Evolutionary conservation across 495 filamentous ascomycete species (phyloP).

Genomic region (Friedmanniomyces endolithicus): DNA sequence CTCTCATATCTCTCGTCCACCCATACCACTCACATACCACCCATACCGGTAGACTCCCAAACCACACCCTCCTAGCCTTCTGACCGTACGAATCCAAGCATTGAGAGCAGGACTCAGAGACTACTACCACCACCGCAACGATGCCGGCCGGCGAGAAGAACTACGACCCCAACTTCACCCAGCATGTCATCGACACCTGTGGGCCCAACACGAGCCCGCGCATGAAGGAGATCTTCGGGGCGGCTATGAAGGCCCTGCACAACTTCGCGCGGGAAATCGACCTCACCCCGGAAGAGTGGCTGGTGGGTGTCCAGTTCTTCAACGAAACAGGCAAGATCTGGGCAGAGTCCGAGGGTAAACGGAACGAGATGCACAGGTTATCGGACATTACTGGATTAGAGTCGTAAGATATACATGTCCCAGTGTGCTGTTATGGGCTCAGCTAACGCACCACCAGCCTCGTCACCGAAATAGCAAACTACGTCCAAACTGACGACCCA

Average conservation of each 20-base stretch:
- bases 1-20: background rate
- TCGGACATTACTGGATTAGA: constrained; percentile 73
- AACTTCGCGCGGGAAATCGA: constrained; percentile 75
- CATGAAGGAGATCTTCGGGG: constrained; percentile 49
- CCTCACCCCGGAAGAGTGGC: constrained; percentile 69
- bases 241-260: constrained; percentile 64
- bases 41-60: too few relatives aligned
- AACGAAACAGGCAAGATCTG: constrained; percentile 39
- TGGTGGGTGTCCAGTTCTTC: constrained; percentile 56
- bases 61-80: too few relatives aligned
- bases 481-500: constrained; percentile 52
- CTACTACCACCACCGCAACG: background rate
- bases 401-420: too few relatives aligned
- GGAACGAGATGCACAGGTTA: constrained; percentile 67
- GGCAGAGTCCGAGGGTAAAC: constrained; percentile 38
- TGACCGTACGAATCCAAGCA: too few relatives aligned
- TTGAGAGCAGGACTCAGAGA: background rate
- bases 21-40: background rate
- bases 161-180: constrained; percentile 61
- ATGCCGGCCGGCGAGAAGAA: constrained; percentile 16
- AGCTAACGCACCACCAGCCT: constrained; percentile 35
- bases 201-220: constrained; percentile 59
- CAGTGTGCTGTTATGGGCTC: too few relatives aligned
- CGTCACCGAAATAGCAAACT: constrained; percentile 77
- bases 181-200: constrained; percentile 61